phyloP scores from a whole-genome alignment of 352 stramenopile genomes.

The Globisporangium okanoganense region DNA sequence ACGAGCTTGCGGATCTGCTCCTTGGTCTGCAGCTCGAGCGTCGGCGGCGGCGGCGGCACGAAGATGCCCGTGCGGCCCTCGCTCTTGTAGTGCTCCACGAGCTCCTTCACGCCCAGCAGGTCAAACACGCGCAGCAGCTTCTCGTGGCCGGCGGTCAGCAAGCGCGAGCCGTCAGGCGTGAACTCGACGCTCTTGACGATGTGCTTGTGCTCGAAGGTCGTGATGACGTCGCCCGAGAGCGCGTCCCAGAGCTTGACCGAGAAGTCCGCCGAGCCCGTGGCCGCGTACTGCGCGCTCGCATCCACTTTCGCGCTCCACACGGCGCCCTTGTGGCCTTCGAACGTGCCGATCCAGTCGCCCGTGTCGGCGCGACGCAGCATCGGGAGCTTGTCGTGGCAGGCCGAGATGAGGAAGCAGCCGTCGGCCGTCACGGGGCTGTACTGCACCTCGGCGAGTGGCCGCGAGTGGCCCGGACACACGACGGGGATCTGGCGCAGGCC shows the following conservation, averaged over 20 bases:
- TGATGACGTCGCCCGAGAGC: conserved; percentile 91
- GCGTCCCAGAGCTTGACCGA: conserved; percentile 96
- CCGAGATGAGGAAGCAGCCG: conserved; percentile 73
- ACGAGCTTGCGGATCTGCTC: conserved; percentile 83
- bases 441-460: conserved; percentile 70
- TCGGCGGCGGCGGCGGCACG: conserved; percentile 37
- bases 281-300: conserved; percentile 68
- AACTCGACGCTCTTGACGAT: conserved; percentile 97
- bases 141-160: conserved; percentile 94
- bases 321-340: conserved; percentile 95
- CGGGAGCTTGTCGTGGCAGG: conserved; percentile 85
- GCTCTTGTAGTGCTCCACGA: conserved; percentile 47
- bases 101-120: conserved; percentile 53
- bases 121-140: conserved; percentile 94
- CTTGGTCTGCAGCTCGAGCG: conserved; percentile 48
- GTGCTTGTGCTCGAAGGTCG: conserved; percentile 95
- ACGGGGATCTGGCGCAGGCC: conserved; percentile 79
- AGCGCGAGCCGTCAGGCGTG: conserved; percentile 68
- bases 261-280: conserved; percentile 94
- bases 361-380: conserved; percentile 82
- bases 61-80: conserved; percentile 65
- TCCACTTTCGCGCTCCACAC: conserved; percentile 92
- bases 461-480: conserved; percentile 82
- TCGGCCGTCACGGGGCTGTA: conserved; percentile 55
- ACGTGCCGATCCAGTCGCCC: conserved; percentile 97